Evolutionary conservation across 2,329 filamentous ascomycete species (phyloP), one percentile per base, ranked within the genome.

Genomic region (Atkinsonella texensis): DNA sequence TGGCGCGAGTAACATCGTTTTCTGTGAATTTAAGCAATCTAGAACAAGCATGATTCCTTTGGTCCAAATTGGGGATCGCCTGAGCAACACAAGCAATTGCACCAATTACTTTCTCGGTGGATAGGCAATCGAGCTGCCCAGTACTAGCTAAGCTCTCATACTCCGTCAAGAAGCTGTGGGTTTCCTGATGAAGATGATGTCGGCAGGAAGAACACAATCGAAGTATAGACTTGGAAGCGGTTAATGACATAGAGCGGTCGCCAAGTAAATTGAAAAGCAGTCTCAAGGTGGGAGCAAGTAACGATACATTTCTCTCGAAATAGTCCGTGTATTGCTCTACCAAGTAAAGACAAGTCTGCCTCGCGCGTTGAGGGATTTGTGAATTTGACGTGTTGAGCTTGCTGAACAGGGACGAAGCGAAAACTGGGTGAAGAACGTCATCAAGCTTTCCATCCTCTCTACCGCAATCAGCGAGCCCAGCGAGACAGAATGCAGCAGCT

Each of bases 31-130:
- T 63, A 33, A 88, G 69, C 28, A 91, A 69, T 51, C 75, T 73
- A 53, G 75, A 70, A 33, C 85, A 71, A 38, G 78, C 75, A 32
- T 63, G 63, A 2, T 78, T 65, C 55, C 81, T 81, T 15, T 72
- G 69, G 20, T 71, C 67, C 47, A 83, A 75, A 2, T 80, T 74
- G 1, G 78, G 69, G 10, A 88, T 73, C 9, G 85, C 85, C 65
- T 93, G 86, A 32, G 89, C 77, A 43, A 93, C 83, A 9, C 81
- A 82, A 9, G 86, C 80, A 56, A 93, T 86, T 2, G 81, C 87
- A 41, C 84, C 81, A 5, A 89, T 74, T 0, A 91, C 78, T 58
- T 80, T 81, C 61, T 90, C 86, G 60, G 87, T 87, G 1, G 83
- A 83, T 50, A 82, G 70, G 40, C 79, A 79, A 55, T 90, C 85